Evolutionary conservation across 176 grass and related monocot genomes (phyloP).

Genomic region (Carex kokanica): DNA sequence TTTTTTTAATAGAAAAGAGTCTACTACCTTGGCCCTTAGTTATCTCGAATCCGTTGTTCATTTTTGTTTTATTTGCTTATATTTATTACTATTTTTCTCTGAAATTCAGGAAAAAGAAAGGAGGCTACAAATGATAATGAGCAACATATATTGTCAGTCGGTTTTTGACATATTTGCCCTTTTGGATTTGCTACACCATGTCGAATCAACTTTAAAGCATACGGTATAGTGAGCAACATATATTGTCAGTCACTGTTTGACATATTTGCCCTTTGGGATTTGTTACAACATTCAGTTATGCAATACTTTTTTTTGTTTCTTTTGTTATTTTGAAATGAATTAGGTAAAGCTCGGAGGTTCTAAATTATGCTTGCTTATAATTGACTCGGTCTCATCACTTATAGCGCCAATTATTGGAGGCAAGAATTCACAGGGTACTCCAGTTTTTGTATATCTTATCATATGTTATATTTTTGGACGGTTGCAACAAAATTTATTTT

Average conservation of each 20-base stretch:
- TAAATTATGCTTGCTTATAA: constrained; percentile 67
- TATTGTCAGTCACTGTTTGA: background rate
- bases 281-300: too few relatives aligned
- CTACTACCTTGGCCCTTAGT: background rate
- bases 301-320: too few relatives aligned
- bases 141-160: constrained; percentile 55
- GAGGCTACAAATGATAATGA: constrained; percentile 56
- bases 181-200: constrained; percentile 58
- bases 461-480: background rate
- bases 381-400: constrained; percentile 87
- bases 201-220: constrained; percentile 56
- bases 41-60: background rate
- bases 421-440: constrained; percentile 83
- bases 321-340: constrained; percentile 2
- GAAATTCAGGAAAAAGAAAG: constrained; percentile 43
- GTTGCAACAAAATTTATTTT: constrained; percentile 5
- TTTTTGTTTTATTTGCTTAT: constrained; percentile 6
- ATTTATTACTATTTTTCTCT: constrained; percentile 19
- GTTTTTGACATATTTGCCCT: constrained; percentile 93
- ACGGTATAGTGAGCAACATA: constrained; percentile 25
- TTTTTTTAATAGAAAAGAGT: background rate
- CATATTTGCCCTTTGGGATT: too few relatives aligned
- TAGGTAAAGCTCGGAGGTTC: constrained; percentile 43
- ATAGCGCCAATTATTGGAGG: constrained; percentile 67
- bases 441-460: constrained; percentile 9